Conservation (phyloP, 2,329 filamentous ascomycete species). For the Clonostachys sp. region DNA sequence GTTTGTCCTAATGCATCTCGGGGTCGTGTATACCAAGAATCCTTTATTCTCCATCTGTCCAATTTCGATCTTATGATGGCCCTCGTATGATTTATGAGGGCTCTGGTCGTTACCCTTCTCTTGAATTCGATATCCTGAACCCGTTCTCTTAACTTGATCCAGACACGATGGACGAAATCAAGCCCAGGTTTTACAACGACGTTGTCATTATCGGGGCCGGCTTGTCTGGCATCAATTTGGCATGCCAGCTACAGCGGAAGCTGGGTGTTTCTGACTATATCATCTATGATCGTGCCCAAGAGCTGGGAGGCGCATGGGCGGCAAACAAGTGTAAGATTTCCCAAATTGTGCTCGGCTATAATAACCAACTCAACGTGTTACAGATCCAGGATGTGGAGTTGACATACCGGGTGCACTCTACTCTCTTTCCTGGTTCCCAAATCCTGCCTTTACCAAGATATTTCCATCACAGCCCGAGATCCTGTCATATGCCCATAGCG, state of each 20-base stretch:
- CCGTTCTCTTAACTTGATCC: too few species aligned
- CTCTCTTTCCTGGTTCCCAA: neutral
- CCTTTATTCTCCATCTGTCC: too few species aligned
- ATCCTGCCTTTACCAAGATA: neutral
- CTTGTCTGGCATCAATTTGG: slow-evolving; percentile 5
- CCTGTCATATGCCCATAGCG: too few species aligned
- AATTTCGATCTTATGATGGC: too few species aligned
- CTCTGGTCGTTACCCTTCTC: too few species aligned
- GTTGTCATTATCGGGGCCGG: neutral
- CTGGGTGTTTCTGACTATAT: neutral
- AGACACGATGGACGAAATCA: too few species aligned
- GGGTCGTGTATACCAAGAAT: neutral
- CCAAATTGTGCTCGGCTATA: neutral
- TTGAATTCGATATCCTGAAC: too few species aligned
- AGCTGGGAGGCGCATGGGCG: neutral
- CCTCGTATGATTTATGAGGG: too few species aligned
- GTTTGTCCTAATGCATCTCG: too few species aligned
- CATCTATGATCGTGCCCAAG: neutral
- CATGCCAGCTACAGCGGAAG: neutral
- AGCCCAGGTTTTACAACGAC: too few species aligned
- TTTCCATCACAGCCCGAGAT: too few species aligned
- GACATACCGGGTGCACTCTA: neutral
- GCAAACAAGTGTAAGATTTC: neutral
- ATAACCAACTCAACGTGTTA: neutral
- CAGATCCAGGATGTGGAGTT: neutral